Evolutionary conservation across 371 early-diverging fungal species (phyloP), one percentile per base, ranked within the genome.

Genomic region (Thermomucor indicae-seudaticae): DNA sequence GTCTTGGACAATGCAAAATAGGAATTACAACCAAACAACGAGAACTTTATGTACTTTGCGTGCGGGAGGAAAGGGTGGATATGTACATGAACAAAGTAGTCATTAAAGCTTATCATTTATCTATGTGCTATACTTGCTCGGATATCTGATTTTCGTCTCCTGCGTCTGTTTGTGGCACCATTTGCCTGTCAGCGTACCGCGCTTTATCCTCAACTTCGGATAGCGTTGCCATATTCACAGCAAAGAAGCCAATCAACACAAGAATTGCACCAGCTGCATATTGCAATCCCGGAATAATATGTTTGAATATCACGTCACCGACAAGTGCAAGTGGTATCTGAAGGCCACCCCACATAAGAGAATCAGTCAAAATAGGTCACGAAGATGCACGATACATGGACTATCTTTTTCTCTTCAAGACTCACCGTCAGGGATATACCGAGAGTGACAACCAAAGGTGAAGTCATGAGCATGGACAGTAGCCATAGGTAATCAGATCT

Each of bases 401-500:
- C 11, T n/a, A 23, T 19, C 24, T 25, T 23, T 17, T n/a, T 1
- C 30, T 38, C 19, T 17, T 30, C 22, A 38, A 37, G 16, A 50
- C 51, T 58, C 68, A 76, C 76, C 10, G 90, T 88, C 41, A 92
- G 56, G 17, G 89, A 83, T 16, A 90, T 60, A 2, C 89, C 91
- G 29, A 91, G 64, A 4, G 91, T 88, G 1, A 87, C 88, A 2
- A 85, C 83, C 58, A 91, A 57, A 10, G 92, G 91, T 22, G 90
- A 84, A 0, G 91, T 90, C 83, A 90, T 79, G 2, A 91, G 68
- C 81, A 89, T 83, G 3, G 91, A 72, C 39, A 84, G 52, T 24
- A 91, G 57, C 92, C 92, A 92, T 4, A 91, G 54, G 46, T 85
- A 89, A 51, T 91, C 92, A 0, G 89, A 91, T 31, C 58, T 58